Percentiles rank a stretch among this genome's conserved stretches.
Conservation (phyloP, 2,329 filamentous ascomycete genomes). For the Escovopsis sp. region DNA sequence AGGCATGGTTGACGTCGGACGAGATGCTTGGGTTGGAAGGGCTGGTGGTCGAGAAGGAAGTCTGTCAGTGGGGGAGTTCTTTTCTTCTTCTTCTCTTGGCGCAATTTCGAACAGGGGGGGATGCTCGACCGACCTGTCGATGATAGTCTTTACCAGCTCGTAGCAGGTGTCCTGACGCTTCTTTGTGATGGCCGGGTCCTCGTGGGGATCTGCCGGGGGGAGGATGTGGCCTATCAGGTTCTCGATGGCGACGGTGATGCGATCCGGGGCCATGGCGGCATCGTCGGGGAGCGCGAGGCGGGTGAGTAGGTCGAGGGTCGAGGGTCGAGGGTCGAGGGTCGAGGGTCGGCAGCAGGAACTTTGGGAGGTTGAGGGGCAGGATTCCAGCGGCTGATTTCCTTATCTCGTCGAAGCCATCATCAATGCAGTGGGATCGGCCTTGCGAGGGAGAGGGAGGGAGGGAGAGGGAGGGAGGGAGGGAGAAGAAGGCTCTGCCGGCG, state of each 20-base stretch:
- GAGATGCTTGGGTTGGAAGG: slow-evolving; percentile 39
- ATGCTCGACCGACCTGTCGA: slow-evolving; percentile 32
- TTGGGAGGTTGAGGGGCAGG: too few species aligned
- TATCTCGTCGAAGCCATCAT: too few species aligned
- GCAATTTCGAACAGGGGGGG: background rate
- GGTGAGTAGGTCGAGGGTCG: too few species aligned
- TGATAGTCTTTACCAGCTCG: slow-evolving; percentile 33
- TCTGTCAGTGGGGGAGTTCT: slow-evolving; percentile 3
- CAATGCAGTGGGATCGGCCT: background rate
- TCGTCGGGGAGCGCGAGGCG: slow-evolving; percentile 20
- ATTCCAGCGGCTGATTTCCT: too few species aligned
- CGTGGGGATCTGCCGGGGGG: slow-evolving; percentile 43
- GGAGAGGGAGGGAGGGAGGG: background rate
- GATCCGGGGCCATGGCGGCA: slow-evolving; percentile 45
- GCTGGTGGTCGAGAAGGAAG: slow-evolving; percentile 17
- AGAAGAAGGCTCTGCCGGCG: background rate
- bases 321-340: too few species aligned
- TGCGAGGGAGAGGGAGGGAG: background rate
- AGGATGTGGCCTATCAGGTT: slow-evolving; percentile 64
- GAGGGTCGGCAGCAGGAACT: too few species aligned
- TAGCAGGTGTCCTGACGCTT: slow-evolving; percentile 52
- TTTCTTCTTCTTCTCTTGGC: background rate
- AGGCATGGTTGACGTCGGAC: slow-evolving; percentile 77
- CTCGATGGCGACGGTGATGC: slow-evolving; percentile 66
- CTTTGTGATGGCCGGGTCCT: slow-evolving; percentile 54